phyloP scores from a whole-genome alignment of 2,329 filamentous ascomycete genomes.

The Xylaria arbuscula region DNA sequence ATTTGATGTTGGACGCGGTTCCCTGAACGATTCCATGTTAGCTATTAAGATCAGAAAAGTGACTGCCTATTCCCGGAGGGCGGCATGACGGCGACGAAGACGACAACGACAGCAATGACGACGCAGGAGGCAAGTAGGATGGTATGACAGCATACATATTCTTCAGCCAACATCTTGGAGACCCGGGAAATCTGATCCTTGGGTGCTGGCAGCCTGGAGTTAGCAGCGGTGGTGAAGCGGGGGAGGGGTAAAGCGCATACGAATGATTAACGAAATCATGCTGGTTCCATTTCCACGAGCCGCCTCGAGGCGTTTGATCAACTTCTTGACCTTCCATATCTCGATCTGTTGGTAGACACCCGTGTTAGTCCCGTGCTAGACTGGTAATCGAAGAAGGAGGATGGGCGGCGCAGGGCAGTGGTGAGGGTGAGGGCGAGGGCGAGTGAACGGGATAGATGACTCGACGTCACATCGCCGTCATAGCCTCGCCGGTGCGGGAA shows the following conservation, averaged over 20 bases:
- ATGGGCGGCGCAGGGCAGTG: neutral
- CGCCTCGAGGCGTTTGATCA: conserved; percentile 97
- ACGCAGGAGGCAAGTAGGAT: neutral
- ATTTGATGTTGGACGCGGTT: conserved; percentile 99
- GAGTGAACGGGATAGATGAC: conserved; percentile 28
- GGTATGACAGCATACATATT: conserved; percentile 76
- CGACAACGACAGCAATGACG: neutral
- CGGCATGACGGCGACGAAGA: neutral
- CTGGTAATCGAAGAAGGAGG: conserved; percentile 35
- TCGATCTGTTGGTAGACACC: conserved; percentile 64
- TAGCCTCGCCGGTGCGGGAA: conserved; percentile 17
- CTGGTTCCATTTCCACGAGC: conserved; percentile 98
- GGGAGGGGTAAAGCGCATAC: conserved; percentile 64
- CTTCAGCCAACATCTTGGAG: conserved; percentile 99
- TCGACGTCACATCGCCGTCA: conserved; percentile 14
- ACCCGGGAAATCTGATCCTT: conserved; percentile 98
- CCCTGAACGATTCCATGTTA: conserved; percentile 66
- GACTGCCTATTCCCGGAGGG: conserved; percentile 6
- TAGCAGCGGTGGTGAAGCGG: conserved; percentile 42
- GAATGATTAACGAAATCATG: conserved; percentile 99
- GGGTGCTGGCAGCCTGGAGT: conserved; percentile 77
- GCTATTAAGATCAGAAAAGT: conserved; percentile 23
- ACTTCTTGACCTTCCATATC: conserved; percentile 99
- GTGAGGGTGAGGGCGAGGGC: conserved; percentile 9
- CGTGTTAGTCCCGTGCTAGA: conserved; percentile 38